A percentile compares a stretch with the other conserved stretches of the same genome.
Conservation (phyloP, 805 yeast species). For the Monosporozyma aerobia region DNA sequence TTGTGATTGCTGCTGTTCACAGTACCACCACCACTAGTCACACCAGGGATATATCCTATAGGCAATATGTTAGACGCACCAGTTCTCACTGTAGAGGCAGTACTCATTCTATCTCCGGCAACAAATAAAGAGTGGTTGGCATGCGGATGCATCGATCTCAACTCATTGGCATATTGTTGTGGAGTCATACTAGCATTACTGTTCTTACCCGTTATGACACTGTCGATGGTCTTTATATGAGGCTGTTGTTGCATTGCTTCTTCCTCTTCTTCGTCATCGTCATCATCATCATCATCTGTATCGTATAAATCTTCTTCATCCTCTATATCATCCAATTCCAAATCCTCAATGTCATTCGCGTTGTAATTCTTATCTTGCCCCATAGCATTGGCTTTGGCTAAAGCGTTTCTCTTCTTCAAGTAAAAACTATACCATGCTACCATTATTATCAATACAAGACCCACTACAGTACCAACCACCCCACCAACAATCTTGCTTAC, state of each 20-base stretch:
- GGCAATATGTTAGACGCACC: slow-evolving; percentile 84
- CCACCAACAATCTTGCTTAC: slow-evolving; percentile 57
- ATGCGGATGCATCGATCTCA: not conserved
- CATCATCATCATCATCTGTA: slow-evolving; percentile 1
- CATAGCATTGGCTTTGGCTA: slow-evolving; percentile 15
- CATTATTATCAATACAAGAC: slow-evolving; percentile 31
- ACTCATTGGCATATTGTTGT: not conserved
- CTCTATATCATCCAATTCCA: slow-evolving; percentile 6
- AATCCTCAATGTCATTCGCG: slow-evolving; percentile 12
- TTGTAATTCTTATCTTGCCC: slow-evolving; percentile 21
- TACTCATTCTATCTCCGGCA: slow-evolving; percentile 20
- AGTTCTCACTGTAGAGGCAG: slow-evolving; percentile 60
- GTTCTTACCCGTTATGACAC: too few relatives aligned
- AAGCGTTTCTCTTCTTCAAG: slow-evolving; percentile 20
- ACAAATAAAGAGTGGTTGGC: not conserved
- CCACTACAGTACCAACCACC: slow-evolving; percentile 52
- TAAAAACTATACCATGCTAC: slow-evolving; percentile 34
- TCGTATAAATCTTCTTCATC: slow-evolving; percentile 15
- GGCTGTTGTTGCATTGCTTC: not conserved
- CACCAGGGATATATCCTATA: slow-evolving; percentile 91
- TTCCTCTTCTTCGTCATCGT: not conserved
- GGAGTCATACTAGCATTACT: not conserved
- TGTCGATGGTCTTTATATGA: not conserved
- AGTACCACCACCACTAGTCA: slow-evolving; percentile 33
- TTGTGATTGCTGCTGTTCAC: not conserved